These are phyloP conservation scores for Moesziomyces sp. DNA, from an alignment of 1,284 basidiomycete species.

Conservation along the genomic window DNA sequence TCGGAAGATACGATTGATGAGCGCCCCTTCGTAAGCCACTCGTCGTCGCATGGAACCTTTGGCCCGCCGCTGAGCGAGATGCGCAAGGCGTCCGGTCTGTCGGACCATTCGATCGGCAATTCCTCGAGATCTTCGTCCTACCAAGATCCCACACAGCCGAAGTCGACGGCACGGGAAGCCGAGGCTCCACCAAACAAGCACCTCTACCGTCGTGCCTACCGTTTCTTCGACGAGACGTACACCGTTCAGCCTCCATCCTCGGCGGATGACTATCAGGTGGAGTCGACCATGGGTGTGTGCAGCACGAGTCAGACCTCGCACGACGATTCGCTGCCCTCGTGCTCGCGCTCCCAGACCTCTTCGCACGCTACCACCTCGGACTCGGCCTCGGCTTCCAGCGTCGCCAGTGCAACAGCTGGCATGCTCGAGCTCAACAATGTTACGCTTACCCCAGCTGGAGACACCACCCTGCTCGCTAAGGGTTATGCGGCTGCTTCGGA, in stretches of 20 bases:
- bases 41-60: conserved; percentile 30
- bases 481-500: not conserved
- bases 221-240: conserved; percentile 47
- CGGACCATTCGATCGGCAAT: conserved; percentile 7
- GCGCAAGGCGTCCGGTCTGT: conserved; percentile 16
- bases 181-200: conserved; percentile 6
- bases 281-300: not conserved
- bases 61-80: conserved; percentile 11
- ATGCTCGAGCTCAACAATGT: too few relatives aligned
- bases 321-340: conserved; percentile 26
- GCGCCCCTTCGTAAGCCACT: conserved; percentile 11
- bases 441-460: not conserved
- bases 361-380: conserved; percentile 24
- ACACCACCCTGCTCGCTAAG: not conserved
- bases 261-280: not conserved
- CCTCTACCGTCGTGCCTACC: conserved; percentile 47
- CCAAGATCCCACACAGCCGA: conserved; percentile 6
- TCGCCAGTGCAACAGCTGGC: not conserved
- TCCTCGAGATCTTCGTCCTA: conserved; percentile 22
- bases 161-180: not conserved
- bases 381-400: conserved; percentile 21
- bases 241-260: conserved; percentile 14
- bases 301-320: conserved; percentile 13
- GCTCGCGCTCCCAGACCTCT: conserved; percentile 31
- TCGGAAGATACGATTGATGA: conserved; percentile 47